Conservation (phyloP, 2,329 filamentous ascomycete genomes). For the Pseudogymnoascus sp. region DNA sequence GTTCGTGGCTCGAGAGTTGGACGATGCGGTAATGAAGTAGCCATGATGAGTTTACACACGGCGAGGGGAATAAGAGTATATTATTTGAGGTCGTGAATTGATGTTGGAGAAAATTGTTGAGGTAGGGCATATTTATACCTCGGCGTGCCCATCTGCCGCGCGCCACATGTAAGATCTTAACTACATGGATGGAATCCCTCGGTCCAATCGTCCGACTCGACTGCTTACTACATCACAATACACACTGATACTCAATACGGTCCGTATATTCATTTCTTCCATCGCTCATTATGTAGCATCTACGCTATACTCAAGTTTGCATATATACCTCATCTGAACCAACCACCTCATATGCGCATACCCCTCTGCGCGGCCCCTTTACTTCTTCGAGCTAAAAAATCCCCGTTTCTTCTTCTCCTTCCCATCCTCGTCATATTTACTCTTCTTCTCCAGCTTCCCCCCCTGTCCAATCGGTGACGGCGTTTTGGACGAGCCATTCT, state of each 20-base stretch:
- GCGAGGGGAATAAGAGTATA: background rate
- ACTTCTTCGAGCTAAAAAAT: constrained; percentile 52
- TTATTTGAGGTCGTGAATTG: background rate
- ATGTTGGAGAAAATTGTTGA: background rate
- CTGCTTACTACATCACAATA: background rate
- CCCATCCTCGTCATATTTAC: constrained; percentile 35
- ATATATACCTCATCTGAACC: background rate
- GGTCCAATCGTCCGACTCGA: too few species aligned
- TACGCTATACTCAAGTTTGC: constrained; percentile 1
- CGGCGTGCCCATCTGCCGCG: background rate
- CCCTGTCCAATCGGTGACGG: constrained; percentile 27
- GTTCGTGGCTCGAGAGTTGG: background rate
- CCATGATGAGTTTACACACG: background rate
- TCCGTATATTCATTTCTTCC: background rate
- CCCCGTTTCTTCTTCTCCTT: constrained; percentile 52
- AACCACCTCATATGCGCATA: background rate
- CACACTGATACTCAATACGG: background rate
- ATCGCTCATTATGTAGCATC: constrained; percentile 4
- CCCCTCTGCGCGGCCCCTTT: background rate
- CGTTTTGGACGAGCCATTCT: constrained; percentile 23
- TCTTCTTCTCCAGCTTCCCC: constrained; percentile 42
- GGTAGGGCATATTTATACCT: background rate
- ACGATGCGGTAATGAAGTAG: background rate
- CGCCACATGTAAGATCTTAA: too few species aligned
- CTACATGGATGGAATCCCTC: too few species aligned